Percentiles rank a stretch among this genome's conserved stretches.
phyloP scores from a whole-genome alignment of 1,139 yeast genomes.

The Pichia sp. region DNA sequence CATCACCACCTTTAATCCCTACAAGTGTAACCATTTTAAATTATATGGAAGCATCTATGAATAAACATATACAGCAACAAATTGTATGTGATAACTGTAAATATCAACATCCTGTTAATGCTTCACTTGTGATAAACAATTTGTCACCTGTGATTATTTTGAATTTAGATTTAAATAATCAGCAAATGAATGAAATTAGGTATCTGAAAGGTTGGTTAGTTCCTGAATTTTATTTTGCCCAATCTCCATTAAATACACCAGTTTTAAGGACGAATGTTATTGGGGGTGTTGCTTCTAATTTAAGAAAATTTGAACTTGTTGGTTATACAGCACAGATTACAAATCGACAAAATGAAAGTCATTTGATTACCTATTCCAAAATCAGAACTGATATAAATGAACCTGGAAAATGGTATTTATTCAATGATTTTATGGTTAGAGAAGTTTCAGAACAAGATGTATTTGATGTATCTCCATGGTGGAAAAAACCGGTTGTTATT shows the following conservation, averaged over 20 bases:
- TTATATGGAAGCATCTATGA: slow-evolving; percentile 55
- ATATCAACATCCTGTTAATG: slow-evolving; percentile 47
- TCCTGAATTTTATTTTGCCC: slow-evolving; percentile 43
- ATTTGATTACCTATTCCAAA: slow-evolving; percentile 47
- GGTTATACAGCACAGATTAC: slow-evolving; percentile 68
- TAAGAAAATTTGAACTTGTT: slow-evolving; percentile 44
- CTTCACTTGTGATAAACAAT: slow-evolving; percentile 41
- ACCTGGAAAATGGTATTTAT: slow-evolving; percentile 60
- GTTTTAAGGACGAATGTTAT: slow-evolving; percentile 23
- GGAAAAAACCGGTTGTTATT: slow-evolving; percentile 81
- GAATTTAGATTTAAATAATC: slow-evolving; percentile 48
- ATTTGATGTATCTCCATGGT: slow-evolving; percentile 57
- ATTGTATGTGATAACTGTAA: slow-evolving; percentile 47
- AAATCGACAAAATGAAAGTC: slow-evolving; percentile 51
- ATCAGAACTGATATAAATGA: slow-evolving; percentile 19
- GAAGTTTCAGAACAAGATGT: slow-evolving; percentile 65
- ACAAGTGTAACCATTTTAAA: slow-evolving; percentile 36
- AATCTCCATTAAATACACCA: slow-evolving; percentile 23
- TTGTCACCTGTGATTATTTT: slow-evolving; percentile 66
- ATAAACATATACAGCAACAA: slow-evolving; percentile 41
- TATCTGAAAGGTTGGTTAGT: slow-evolving; percentile 51
- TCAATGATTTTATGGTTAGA: slow-evolving; percentile 89
- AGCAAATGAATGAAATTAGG: slow-evolving; percentile 42
- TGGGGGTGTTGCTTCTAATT: slow-evolving; percentile 27
- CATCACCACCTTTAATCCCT: slow-evolving; percentile 23